Evolutionary conservation across 257 asterid species (phyloP), one percentile per base, ranked within the genome.

Genomic region (Petunia axillaris): DNA sequence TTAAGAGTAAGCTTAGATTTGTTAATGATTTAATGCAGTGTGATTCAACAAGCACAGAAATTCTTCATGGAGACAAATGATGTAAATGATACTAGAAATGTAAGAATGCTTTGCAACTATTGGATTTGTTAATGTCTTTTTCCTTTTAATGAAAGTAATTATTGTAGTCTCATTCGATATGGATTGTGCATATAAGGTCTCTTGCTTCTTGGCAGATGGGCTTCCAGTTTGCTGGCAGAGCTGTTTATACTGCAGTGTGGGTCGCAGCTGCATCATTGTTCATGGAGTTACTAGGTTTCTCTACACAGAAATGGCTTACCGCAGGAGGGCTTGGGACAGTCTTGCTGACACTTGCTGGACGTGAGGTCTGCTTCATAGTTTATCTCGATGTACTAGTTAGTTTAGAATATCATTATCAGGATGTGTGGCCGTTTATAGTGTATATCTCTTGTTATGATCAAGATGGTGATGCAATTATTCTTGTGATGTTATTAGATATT

Each of bases 311-410:
- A 84, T 94, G 97, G 99, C 93, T 96, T 82, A 94, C 99, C 6
- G 99, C 98, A 2, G 99, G 99, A 78, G 98, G 99, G 67, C 99
- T 96, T 77, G 99, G 98, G 82, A 96, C 99, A 8, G 98, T 96
- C 67, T 85, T 96, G 89, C 93, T 96, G 80, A 96, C 99, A n/a
- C 98, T 96, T 83, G 99, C 98, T 82, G 98, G 99, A 60, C 98
- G 99, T 40, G 98, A 96, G 98, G 99, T 94, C 75, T 67, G 57
- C 81, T 75, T 59, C 48, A 38, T 60, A 6, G 81, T 80, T 48
- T 37, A 40, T 35, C 52, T 85, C 25, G 43, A 46, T 68, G 46
- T 7, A 10, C 62, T 81, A 41, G 55, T 81, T 78, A 41, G 59
- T 82, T 74, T 13, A 35, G 48, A 64, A 60, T 65, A 73, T 59